A percentile compares a stretch with the other conserved stretches of the same genome.
Conservation (phyloP, 768 basidiomycete species). For the Calocybe cyanea region DNA sequence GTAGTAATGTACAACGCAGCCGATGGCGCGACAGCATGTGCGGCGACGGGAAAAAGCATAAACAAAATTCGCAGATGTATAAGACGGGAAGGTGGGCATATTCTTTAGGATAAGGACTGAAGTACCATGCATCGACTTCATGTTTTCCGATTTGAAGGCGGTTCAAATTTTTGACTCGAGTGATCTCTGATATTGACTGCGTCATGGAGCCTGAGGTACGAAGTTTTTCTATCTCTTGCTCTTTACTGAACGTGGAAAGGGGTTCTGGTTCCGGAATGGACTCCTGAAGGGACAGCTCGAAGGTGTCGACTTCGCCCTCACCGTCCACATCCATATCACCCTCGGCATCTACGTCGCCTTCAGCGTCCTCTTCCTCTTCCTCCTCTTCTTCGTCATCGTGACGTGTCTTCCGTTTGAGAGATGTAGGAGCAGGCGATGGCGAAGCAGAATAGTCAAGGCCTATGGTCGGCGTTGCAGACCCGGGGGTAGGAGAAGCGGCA, state of each 20-base stretch:
- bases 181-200: slow-evolving; percentile 95
- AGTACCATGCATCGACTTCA: slow-evolving; percentile 99
- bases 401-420: slow-evolving; percentile 65
- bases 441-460: slow-evolving; percentile 37
- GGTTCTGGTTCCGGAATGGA: slow-evolving; percentile 50
- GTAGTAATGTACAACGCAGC: slow-evolving; percentile 82
- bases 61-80: slow-evolving; percentile 98
- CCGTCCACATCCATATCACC: slow-evolving; percentile 75
- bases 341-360: slow-evolving; percentile 55
- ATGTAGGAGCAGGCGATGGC: slow-evolving; percentile 51
- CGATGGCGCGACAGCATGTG: slow-evolving; percentile 93
- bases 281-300: slow-evolving; percentile 57
- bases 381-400: slow-evolving; percentile 69
- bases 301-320: slow-evolving; percentile 69
- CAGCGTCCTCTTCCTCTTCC: slow-evolving; percentile 54
- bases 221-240: slow-evolving; percentile 98
- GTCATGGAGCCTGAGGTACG: slow-evolving; percentile 99
- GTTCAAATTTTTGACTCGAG: slow-evolving; percentile 97
- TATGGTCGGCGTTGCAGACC: slow-evolving; percentile 20
- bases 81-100: slow-evolving; percentile 93
- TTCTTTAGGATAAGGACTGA: slow-evolving; percentile 98
- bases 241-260: slow-evolving; percentile 79
- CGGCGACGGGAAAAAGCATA: slow-evolving; percentile 85
- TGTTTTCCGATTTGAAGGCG: slow-evolving; percentile 93
- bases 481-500: slow-evolving; percentile 56